Base-by-base conservation (phyloP, 768 basidiomycete species). In the Megacollybia marginata region DNA sequence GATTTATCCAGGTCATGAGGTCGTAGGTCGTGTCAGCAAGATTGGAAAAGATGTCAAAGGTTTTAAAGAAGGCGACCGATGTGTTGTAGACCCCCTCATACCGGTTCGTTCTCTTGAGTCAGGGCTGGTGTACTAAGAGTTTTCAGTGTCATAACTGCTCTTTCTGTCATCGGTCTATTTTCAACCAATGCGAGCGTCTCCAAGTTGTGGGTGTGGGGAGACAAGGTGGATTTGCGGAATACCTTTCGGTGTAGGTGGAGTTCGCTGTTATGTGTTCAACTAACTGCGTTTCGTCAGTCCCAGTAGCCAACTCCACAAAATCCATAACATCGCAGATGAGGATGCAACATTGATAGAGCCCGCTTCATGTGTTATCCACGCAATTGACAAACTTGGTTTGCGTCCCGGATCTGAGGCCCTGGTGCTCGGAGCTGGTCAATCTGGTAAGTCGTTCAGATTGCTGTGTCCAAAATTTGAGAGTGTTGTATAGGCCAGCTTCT, bases 281-380 rank as follows among this genome's bases (percentile, higher is more conserved):
- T 28, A 28, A 28, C 10, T 42, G 7, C 2, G 9, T 4, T 16
- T 2, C 4, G 15, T 42, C 1, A 13, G 20, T 18, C 18, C 35
- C 23, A 28, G 23, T 28, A 2, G 23, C 23, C 23, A 86, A 59
- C 71, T 83, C 12, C 88, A 80, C 74, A 83, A 84, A 65, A 83
- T 88, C 57, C 67, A 79, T 63, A 87, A 90, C 64, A 71, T 89
- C 45, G 75, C 79, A 9, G 85, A 88, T 57, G 83, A 86, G 59
- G 86, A 88, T 52, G 82, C 86, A 0, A 86, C 84, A 3, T 74
- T 90, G 9, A 67, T 88, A 33, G 87, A 89, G 57, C 88, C 87
- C 8, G 82, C 85, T 5, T 79, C 87, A 6, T 90, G 87, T 57
- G 88, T 86, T 31, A 74, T 90, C 35, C 87, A 90, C 65, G 87